phyloP scores from a whole-genome alignment of 768 basidiomycete genomes.

The Roridomyces roridus region DNA sequence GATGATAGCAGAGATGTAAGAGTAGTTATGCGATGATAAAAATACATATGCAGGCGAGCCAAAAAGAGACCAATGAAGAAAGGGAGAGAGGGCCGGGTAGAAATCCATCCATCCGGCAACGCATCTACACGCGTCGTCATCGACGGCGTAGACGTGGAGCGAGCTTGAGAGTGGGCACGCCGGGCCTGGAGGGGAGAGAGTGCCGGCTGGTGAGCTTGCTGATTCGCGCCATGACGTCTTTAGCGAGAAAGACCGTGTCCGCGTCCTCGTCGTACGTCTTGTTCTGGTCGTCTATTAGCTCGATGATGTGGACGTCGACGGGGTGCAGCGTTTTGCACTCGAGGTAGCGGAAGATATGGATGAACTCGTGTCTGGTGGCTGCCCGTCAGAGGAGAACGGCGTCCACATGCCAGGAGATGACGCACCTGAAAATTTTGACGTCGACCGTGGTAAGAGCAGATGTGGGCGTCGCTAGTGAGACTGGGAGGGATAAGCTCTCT shows the following conservation, averaged over 20 bases:
- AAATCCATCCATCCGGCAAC: too few species aligned
- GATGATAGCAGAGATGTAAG: background rate
- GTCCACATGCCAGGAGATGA: background rate
- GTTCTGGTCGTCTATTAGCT: slow-evolving; percentile 52
- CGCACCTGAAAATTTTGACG: slow-evolving; percentile 51
- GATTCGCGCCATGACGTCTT: slow-evolving; percentile 52
- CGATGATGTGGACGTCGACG: slow-evolving; percentile 55
- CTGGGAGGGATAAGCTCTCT: slow-evolving; percentile 29
- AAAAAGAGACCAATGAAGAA: slow-evolving; percentile 1
- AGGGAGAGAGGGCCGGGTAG: too few species aligned
- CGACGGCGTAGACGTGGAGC: slow-evolving; percentile 12
- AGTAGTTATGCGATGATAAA: slow-evolving; percentile 17
- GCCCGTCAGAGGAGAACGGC: background rate
- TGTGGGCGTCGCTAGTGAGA: slow-evolving; percentile 45
- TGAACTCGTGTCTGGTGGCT: slow-evolving; percentile 57
- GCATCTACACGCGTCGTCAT: background rate
- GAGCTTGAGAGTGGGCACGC: background rate
- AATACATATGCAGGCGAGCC: slow-evolving; percentile 19
- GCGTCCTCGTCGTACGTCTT: slow-evolving; percentile 64
- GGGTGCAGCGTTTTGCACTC: slow-evolving; percentile 54
- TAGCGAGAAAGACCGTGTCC: slow-evolving; percentile 64
- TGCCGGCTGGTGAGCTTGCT: slow-evolving; percentile 40
- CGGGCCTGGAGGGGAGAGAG: too few species aligned
- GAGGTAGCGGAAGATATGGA: slow-evolving; percentile 65
- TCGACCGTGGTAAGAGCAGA: slow-evolving; percentile 53